A percentile compares a stretch with the other conserved stretches of the same genome.
phyloP scores from a whole-genome alignment of 2,329 filamentous ascomycete species.

The Drechmeria coniospora region DNA sequence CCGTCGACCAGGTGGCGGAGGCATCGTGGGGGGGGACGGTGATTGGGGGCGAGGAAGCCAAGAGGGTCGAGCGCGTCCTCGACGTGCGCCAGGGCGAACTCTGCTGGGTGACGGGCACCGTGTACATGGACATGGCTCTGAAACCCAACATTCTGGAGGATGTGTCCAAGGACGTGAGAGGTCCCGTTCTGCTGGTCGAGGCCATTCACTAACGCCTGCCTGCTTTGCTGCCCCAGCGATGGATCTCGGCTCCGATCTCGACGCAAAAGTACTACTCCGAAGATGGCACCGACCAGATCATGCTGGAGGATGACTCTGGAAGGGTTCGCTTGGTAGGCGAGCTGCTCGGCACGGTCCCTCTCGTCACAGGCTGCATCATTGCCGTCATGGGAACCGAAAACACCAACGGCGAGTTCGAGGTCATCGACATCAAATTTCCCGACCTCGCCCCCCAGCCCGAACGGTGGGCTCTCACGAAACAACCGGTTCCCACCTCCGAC shows the following conservation, averaged over 20 bases:
- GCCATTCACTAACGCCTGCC: background rate
- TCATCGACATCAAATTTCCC: constrained; percentile 77
- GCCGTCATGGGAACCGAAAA: constrained; percentile 95
- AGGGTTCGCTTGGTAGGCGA: constrained; percentile 66
- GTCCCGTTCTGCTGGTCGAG: constrained; percentile 1
- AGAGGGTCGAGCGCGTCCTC: constrained; percentile 70
- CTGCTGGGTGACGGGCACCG: constrained; percentile 87
- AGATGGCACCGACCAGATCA: constrained; percentile 49
- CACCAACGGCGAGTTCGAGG: constrained; percentile 77
- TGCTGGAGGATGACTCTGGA: constrained; percentile 92
- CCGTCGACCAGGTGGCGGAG: constrained; percentile 57
- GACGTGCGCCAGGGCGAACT: constrained; percentile 91
- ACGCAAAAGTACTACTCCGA: constrained; percentile 60
- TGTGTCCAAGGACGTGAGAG: constrained; percentile 70
- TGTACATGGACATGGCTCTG: constrained; percentile 93
- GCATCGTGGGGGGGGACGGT: constrained; percentile 66
- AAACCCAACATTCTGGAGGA: constrained; percentile 96
- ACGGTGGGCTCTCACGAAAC: constrained; percentile 58
- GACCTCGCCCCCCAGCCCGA: constrained; percentile 70
- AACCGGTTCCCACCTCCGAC: constrained; percentile 15
- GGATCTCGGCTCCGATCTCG: constrained; percentile 69
- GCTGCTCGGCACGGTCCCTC: constrained; percentile 47
- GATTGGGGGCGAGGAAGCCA: constrained; percentile 62
- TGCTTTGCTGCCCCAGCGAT: no score
- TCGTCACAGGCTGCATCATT: constrained; percentile 87